These are phyloP conservation scores for Xerocomus brunneocitrinus DNA, from an alignment of 768 basidiomycete genomes.

Conservation along the genomic window DNA sequence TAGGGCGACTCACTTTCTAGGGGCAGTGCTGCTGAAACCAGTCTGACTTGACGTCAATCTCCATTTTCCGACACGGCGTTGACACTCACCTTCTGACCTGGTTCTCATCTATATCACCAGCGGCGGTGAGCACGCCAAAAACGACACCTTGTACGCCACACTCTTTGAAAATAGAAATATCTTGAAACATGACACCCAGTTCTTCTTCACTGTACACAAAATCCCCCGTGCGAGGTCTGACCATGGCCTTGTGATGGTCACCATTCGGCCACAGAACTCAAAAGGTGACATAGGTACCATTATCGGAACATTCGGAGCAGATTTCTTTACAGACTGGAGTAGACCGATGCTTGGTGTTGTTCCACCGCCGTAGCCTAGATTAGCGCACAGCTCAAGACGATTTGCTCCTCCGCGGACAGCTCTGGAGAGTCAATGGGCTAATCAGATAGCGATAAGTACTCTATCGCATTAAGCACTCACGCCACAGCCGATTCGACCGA, in stretches of 20 bases:
- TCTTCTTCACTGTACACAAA: constrained; percentile 70
- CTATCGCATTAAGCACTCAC: constrained; percentile 35
- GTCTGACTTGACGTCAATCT: constrained; percentile 30
- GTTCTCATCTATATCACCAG: constrained; percentile 56
- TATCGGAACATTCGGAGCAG: constrained; percentile 48
- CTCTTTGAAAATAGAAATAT: constrained; percentile 58
- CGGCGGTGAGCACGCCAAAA: constrained; percentile 53
- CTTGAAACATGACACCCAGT: constrained; percentile 68
- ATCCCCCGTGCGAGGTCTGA: constrained; percentile 75
- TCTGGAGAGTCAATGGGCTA: constrained; percentile 34
- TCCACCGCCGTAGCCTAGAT: constrained; percentile 61
- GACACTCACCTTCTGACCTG: constrained; percentile 43
- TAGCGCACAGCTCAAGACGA: constrained; percentile 72
- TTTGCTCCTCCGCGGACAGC: constrained; percentile 69
- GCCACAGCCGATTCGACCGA: constrained; percentile 66
- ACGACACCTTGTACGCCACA: constrained; percentile 62
- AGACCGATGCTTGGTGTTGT: constrained; percentile 80
- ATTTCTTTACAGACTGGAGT: constrained; percentile 49
- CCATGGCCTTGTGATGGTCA: constrained; percentile 54
- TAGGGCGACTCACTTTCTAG: constrained; percentile 48
- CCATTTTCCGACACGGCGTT: background rate
- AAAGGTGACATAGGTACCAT: constrained; percentile 54
- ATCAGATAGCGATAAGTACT: background rate
- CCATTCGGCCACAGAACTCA: background rate
- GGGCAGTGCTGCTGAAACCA: constrained; percentile 54